Conservation (phyloP, 352 stramenopile genomes). For the Pythium rishiriense region DNA sequence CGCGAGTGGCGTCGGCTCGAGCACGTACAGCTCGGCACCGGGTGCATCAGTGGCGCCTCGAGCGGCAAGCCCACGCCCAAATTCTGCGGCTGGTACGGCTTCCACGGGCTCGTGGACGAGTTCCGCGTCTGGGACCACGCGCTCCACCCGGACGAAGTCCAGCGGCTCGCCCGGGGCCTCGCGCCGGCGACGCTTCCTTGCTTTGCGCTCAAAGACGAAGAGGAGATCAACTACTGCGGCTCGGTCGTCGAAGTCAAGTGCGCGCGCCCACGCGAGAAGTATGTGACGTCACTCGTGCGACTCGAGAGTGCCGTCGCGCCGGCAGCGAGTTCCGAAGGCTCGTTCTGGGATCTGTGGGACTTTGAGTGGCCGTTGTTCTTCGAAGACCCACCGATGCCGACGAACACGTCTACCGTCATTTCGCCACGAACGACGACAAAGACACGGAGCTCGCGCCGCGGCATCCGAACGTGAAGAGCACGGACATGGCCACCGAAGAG, state of each 20-base stretch:
- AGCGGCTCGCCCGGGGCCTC: neutral
- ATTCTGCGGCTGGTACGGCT: conserved; percentile 67
- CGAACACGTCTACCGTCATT: neutral
- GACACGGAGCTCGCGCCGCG: neutral
- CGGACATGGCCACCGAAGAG: neutral
- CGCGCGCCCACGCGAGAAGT: conserved; percentile 15
- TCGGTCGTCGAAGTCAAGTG: conserved; percentile 19
- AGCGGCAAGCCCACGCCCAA: conserved; percentile 42
- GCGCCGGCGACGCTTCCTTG: conserved; percentile 1
- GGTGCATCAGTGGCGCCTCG: conserved; percentile 9
- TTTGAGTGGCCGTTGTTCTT: conserved; percentile 22
- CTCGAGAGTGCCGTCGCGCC: neutral
- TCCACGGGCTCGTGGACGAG: conserved; percentile 62
- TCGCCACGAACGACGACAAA: neutral
- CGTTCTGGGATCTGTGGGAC: conserved; percentile 19
- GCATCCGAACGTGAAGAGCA: neutral
- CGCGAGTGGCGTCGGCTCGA: conserved; percentile 38
- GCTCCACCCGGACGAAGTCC: conserved; percentile 3
- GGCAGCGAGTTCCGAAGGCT: neutral
- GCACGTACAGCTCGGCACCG: conserved; percentile 22
- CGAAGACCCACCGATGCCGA: conserved; percentile 7
- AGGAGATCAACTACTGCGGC: conserved; percentile 17
- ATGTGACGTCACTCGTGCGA: conserved; percentile 12
- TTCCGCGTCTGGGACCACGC: conserved; percentile 41
- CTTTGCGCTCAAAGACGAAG: conserved; percentile 21